Evolutionary conservation across 1,284 basidiomycete genomes (phyloP).

Genomic region (Leccinum huronense): DNA sequence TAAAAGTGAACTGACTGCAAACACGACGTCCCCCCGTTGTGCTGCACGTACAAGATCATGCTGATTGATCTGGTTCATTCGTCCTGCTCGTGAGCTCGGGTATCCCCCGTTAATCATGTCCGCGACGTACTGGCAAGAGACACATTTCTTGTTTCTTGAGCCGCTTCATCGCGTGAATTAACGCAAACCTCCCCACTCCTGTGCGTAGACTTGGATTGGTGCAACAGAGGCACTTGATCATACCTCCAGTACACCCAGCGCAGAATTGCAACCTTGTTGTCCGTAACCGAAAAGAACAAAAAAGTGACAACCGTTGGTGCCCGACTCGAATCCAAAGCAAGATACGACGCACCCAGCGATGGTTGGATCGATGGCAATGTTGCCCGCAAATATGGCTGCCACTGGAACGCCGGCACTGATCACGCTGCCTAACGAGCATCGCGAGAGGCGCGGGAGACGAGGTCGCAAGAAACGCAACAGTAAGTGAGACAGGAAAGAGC

Average conservation of each 20-base stretch:
- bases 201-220: conserved; percentile 37
- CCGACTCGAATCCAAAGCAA: not conserved
- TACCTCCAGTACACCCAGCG: conserved; percentile 59
- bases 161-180: conserved; percentile 43
- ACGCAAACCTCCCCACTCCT: conserved; percentile 39
- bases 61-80: conserved; percentile 55
- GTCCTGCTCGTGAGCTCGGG: conserved; percentile 1
- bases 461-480: conserved; percentile 65
- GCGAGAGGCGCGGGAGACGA: conserved; percentile 47
- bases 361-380: conserved; percentile 53
- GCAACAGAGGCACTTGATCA: conserved; percentile 53
- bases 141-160: conserved; percentile 56
- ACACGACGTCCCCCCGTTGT: conserved; percentile 65
- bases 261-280: conserved; percentile 52
- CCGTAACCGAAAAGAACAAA: conserved; percentile 46
- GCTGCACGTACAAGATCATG: conserved; percentile 61
- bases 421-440: conserved; percentile 41
- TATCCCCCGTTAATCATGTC: not conserved
- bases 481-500: conserved; percentile 61
- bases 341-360: conserved; percentile 48
- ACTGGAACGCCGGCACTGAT: conserved; percentile 45
- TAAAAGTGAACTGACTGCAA: conserved; percentile 68
- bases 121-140: conserved; percentile 42
- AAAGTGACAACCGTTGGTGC: conserved; percentile 20
- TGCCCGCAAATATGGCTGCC: conserved; percentile 54